Evolutionary conservation across 148 eudicot species (phyloP).

Genomic region (Pouteria glomerata): DNA sequence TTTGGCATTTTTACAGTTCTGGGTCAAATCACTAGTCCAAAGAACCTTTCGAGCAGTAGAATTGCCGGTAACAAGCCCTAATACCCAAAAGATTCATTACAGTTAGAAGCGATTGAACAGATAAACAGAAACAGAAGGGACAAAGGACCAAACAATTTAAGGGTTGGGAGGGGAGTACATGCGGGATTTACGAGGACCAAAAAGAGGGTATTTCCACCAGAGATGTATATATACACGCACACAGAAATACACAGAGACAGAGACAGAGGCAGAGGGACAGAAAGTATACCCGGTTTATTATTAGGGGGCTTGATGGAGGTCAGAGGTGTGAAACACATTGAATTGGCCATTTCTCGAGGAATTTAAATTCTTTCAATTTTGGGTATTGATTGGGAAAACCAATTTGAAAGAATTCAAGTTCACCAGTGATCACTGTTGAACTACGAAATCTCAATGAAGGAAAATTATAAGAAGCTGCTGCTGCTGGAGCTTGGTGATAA

Average conservation of each 20-base stretch:
- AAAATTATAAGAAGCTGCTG: neutral
- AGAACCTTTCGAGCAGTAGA: slow-evolving; percentile 12
- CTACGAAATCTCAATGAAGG: neutral
- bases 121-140: neutral
- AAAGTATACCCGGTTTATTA: slow-evolving; percentile 17
- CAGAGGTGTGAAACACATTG: slow-evolving; percentile 28
- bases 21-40: slow-evolving; percentile 17
- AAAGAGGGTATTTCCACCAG: neutral
- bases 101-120: neutral
- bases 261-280: neutral
- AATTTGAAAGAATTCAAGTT: neutral
- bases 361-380: neutral
- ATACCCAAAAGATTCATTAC: neutral
- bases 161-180: neutral
- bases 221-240: neutral
- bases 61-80: slow-evolving; percentile 24
- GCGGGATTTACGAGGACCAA: neutral
- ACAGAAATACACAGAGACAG: neutral
- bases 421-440: neutral
- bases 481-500: neutral
- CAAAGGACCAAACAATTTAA: neutral
- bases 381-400: neutral
- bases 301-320: slow-evolving; percentile 20
- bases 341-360: slow-evolving; percentile 24
- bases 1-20: slow-evolving; percentile 16